phyloP scores from a whole-genome alignment of 768 basidiomycete genomes.

The Tubosaeta sp. region DNA sequence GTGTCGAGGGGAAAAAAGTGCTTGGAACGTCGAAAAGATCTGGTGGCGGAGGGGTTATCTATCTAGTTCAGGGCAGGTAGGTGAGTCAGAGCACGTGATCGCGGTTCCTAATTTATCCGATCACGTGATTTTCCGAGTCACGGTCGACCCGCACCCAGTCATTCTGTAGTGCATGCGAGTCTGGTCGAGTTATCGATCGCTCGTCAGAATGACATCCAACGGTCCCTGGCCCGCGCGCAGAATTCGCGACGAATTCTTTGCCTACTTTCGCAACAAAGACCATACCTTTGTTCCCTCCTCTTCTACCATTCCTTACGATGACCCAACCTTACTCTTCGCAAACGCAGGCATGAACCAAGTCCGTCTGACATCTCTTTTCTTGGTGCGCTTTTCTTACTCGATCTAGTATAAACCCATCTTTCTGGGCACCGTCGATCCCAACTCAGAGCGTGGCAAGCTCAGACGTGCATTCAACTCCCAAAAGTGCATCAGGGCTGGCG shows the following conservation, averaged over 20 bases:
- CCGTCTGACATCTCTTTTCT: conserved; percentile 11
- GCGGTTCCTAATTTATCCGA: conserved; percentile 12
- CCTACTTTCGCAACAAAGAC: conserved; percentile 73
- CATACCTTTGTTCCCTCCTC: conserved; percentile 92
- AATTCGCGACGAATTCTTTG: conserved; percentile 87
- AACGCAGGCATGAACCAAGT: conserved; percentile 99
- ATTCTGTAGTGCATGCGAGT: conserved; percentile 2
- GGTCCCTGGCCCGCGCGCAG: conserved; percentile 72
- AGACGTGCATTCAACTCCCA: conserved; percentile 95
- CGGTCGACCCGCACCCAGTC: background rate
- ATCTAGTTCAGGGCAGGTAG: conserved; percentile 44
- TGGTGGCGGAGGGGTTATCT: conserved; percentile 33
- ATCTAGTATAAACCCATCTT: conserved; percentile 92
- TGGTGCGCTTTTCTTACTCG: conserved; percentile 9
- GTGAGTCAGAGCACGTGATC: conserved; percentile 6
- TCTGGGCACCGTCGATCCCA: conserved; percentile 94
- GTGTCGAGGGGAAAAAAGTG: conserved; percentile 7
- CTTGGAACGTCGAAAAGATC: conserved; percentile 5
- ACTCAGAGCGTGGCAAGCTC: conserved; percentile 85
- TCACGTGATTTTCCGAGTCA: conserved; percentile 18
- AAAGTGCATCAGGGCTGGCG: conserved; percentile 98
- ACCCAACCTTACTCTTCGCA: conserved; percentile 95
- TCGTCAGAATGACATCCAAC: conserved; percentile 26
- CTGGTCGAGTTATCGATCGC: conserved; percentile 21
- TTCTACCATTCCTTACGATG: conserved; percentile 93